A percentile compares a stretch with the other conserved stretches of the same genome.
Evolutionary conservation across 1,284 basidiomycete species (phyloP).

Genomic region (Naganishia albida): DNA sequence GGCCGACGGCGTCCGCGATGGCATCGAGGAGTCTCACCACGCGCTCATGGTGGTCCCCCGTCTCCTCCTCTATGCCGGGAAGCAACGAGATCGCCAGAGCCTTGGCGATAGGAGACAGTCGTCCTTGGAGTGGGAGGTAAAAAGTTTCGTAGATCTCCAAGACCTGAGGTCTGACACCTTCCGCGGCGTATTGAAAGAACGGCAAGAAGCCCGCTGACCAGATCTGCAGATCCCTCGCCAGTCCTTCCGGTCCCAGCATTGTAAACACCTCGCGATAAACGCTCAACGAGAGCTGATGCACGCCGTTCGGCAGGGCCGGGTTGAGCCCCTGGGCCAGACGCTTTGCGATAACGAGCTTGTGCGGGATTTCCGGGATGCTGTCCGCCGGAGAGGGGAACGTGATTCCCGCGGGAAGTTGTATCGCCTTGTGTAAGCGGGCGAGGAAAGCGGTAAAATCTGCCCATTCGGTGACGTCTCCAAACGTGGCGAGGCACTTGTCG

Average conservation of each 20-base stretch:
- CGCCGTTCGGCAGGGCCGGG: constrained; percentile 92
- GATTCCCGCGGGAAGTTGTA: constrained; percentile 60
- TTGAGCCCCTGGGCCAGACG: constrained; percentile 95
- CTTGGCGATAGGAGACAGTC: constrained; percentile 85
- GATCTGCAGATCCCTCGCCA: constrained; percentile 79
- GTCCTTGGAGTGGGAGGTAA: constrained; percentile 81
- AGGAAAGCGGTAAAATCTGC: constrained; percentile 98
- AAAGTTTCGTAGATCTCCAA: constrained; percentile 84
- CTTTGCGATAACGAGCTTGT: constrained; percentile 92
- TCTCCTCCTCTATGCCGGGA: constrained; percentile 93
- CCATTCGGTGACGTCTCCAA: constrained; percentile 98
- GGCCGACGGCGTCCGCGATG: constrained; percentile 76
- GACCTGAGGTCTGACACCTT: constrained; percentile 86
- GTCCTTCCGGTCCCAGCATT: constrained; percentile 87
- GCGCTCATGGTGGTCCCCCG: constrained; percentile 93
- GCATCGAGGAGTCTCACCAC: constrained; percentile 80
- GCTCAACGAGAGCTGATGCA: constrained; percentile 93
- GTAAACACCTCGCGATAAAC: constrained; percentile 90
- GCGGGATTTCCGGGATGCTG: constrained; percentile 91
- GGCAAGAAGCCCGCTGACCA: constrained; percentile 98
- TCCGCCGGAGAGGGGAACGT: constrained; percentile 61
- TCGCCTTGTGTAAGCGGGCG: constrained; percentile 89
- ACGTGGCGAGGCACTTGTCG: constrained; percentile 87
- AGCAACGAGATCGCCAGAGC: constrained; percentile 89
- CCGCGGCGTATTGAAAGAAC: constrained; percentile 97